Base-by-base conservation (phyloP, 2,329 filamentous ascomycete genomes). In the Aspergillus proliferans region DNA sequence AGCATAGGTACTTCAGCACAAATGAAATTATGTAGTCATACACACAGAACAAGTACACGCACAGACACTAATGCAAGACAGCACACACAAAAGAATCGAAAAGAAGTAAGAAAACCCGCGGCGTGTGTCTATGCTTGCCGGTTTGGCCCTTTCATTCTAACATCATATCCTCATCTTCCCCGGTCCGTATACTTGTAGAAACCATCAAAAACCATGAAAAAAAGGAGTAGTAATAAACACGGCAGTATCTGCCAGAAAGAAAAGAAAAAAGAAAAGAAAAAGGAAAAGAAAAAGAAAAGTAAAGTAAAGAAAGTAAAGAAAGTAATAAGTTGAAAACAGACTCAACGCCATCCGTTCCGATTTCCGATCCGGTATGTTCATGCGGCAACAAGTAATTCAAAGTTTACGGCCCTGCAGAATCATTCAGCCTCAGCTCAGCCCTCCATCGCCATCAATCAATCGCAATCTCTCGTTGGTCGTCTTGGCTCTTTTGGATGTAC, bases 401-500 rank as follows among this genome's bases (percentile, higher is more conserved):
- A n/a, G 33, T 21, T 52, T 22, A 36, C 19, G 21, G 21, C 36
- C 26, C 10, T 12, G 26, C 26, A 30, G 9, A 30, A 12, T 30
- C 10, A 30, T 30, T 30, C 10, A 12, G 10, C 3, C 10, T 53
- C 47, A 58, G 34, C 48, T 52, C 26, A 71, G 59, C 44, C 71
- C 71, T 34, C 70, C 68, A 45, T 73, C 71, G 1, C 71, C 71
- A 57, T 74, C 71, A 39, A 74, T 69, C 44, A 74, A 62, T 28
- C 68, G 64, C 46, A 75, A 62, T 49, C 74, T 66, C 55, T 76
- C 72, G 61, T 80, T 83, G 4, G 77, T 75, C 33, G 80, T 77
- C 62, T 80, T 85, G 0, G 79, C 73, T 61, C 82, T 85, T 67
- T 80, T 84, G 10, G 78, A 76, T 34, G 76, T 75, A 33, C 72